Conservation (phyloP, 441 rosid species). For the Croton laevigatus region DNA sequence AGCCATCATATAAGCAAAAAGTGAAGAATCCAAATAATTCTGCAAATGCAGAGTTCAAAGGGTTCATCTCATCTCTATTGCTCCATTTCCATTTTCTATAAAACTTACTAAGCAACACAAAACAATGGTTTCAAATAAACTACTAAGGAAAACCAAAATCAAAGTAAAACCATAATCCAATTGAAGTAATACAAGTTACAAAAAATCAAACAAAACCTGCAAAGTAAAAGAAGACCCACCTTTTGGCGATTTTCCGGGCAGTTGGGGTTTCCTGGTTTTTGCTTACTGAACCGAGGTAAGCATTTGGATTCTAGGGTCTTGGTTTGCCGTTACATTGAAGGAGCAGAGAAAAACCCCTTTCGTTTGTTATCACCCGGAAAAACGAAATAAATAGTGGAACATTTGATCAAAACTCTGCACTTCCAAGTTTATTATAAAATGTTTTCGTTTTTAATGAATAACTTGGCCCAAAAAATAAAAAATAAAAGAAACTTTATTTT, state of each 20-base stretch:
- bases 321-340: not conserved
- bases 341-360: not conserved
- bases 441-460: no score
- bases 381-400: not conserved
- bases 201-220: not conserved
- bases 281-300: not conserved
- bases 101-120: not conserved
- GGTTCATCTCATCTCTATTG: not conserved
- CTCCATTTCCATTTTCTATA: not conserved
- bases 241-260: not conserved
- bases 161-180: not conserved
- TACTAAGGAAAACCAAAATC: not conserved
- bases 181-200: not conserved
- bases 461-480: no score
- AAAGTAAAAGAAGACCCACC: not conserved
- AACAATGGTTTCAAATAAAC: not conserved
- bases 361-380: not conserved
- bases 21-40: not conserved
- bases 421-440: not conserved
- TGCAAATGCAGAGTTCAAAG: not conserved
- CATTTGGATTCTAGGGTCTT: slow-evolving; percentile 3
- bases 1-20: not conserved
- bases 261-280: not conserved
- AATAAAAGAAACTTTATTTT: no score
- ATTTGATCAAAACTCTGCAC: not conserved